Percentiles rank a stretch among this genome's conserved stretches.
Evolutionary conservation across 257 asterid species (phyloP).

Genomic region (Solanum acaule): DNA sequence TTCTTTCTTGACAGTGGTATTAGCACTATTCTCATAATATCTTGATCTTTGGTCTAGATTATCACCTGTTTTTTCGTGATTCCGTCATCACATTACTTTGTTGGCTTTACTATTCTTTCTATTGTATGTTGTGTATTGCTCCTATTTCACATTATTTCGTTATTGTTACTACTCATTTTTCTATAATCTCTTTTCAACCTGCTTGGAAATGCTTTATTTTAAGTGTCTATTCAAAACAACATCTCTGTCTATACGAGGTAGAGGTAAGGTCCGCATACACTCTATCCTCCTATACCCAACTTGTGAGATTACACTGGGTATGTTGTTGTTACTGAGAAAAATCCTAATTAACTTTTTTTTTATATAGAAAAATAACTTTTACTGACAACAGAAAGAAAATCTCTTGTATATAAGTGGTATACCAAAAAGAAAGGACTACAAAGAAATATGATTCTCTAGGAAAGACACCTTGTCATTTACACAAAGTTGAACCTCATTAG

Average conservation of each 20-base stretch:
- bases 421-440: neutral
- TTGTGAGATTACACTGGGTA: neutral
- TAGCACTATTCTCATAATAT: neutral
- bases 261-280: neutral
- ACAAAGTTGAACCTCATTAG: neutral
- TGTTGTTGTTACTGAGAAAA: neutral
- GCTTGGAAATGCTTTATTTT: neutral
- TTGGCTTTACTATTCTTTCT: no score
- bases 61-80: neutral
- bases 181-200: neutral
- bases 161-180: neutral
- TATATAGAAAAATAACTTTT: neutral
- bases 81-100: neutral
- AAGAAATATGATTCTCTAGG: neutral
- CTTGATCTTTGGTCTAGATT: neutral
- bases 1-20: neutral
- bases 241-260: neutral
- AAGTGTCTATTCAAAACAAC: neutral
- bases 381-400: neutral
- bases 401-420: neutral
- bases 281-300: neutral
- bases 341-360: neutral
- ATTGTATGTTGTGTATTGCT: neutral
- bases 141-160: neutral
- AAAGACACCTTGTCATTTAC: neutral